Conservation (phyloP, 208 protist species). For the Tritrichomonas foetus region DNA sequence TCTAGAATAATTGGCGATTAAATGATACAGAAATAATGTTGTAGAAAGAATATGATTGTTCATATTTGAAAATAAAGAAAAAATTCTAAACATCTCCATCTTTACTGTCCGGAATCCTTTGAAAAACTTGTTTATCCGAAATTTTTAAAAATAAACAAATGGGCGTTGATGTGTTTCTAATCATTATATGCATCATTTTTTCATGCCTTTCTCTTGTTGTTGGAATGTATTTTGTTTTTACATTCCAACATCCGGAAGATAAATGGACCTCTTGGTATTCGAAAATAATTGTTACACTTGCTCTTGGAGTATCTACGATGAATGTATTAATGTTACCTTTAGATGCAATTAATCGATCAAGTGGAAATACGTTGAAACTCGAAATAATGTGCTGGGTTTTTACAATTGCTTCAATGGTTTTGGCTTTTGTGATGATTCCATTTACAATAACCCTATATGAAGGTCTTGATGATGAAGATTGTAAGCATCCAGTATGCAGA, state of each 20-base stretch:
- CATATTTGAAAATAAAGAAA: too few relatives aligned
- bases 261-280: not conserved
- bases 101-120: too few relatives aligned
- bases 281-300: not conserved
- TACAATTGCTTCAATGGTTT: not conserved
- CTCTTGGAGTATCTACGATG: not conserved
- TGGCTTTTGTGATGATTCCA: not conserved
- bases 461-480: not conserved
- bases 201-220: not conserved
- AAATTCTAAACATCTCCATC: too few relatives aligned
- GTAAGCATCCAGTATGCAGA: not conserved
- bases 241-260: not conserved
- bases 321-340: not conserved
- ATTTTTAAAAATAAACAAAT: too few relatives aligned
- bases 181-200: not conserved
- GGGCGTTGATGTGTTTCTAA: not conserved
- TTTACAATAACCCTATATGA: not conserved
- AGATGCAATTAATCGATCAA: not conserved
- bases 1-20: too few relatives aligned
- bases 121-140: too few relatives aligned
- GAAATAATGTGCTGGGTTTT: slow-evolving; percentile 21
- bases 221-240: not conserved
- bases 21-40: too few relatives aligned
- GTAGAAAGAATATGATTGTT: too few relatives aligned
- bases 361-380: not conserved